phyloP scores from a whole-genome alignment of 176 grass and related monocot species.

The Paspalum notatum region DNA sequence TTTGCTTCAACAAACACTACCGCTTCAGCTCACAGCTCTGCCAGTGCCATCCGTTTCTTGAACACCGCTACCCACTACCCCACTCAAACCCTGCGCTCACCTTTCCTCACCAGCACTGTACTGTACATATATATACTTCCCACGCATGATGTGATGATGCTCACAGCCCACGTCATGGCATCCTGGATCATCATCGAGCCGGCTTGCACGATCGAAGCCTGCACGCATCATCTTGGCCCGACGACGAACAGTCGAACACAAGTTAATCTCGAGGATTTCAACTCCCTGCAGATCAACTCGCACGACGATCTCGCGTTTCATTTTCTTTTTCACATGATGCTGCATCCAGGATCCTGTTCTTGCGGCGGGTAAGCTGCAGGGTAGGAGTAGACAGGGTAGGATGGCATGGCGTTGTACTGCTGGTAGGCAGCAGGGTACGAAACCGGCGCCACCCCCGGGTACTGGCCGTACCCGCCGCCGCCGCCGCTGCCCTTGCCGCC shows the following conservation, averaged over 20 bases:
- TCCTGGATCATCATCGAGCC: neutral
- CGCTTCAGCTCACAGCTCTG: neutral
- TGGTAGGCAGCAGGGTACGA: slow-evolving; percentile 38
- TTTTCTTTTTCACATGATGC: slow-evolving; percentile 37
- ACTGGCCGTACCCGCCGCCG: slow-evolving; percentile 4
- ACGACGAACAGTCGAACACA: neutral
- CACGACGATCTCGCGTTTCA: neutral
- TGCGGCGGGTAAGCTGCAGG: slow-evolving; percentile 38
- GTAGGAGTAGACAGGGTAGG: slow-evolving; percentile 47
- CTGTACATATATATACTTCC: neutral
- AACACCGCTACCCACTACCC: neutral
- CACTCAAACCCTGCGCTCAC: neutral
- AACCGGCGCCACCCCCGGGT: neutral
- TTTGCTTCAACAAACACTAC: too few relatives aligned
- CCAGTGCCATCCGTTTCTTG: neutral
- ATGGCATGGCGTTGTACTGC: slow-evolving; percentile 52
- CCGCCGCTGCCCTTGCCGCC: neutral
- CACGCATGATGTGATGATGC: neutral
- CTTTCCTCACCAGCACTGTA: neutral
- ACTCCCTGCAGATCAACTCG: neutral
- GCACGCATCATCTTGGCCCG: neutral
- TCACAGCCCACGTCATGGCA: neutral
- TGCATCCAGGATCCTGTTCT: slow-evolving; percentile 57
- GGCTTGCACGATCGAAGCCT: neutral
- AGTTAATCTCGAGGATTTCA: neutral